Evolutionary conservation across 257 asterid genomes (phyloP).

Genomic region (Anisodus acutangulus): DNA sequence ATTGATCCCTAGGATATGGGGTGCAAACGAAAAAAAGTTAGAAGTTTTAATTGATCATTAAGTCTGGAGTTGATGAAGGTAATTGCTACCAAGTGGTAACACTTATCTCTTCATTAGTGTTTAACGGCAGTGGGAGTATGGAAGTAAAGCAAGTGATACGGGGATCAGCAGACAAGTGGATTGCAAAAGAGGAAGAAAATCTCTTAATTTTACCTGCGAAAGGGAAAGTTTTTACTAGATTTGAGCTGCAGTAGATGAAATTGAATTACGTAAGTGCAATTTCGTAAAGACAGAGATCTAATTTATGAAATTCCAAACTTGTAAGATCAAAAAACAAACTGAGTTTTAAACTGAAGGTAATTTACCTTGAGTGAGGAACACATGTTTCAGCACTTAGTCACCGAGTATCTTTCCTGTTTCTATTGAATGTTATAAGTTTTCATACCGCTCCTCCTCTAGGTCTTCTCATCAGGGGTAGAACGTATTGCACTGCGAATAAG

Average conservation of each 20-base stretch:
- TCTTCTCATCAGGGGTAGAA: not conserved
- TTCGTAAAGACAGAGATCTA: not conserved
- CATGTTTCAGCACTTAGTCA: not conserved
- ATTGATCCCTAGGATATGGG: conserved; percentile 10
- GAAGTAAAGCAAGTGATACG: not conserved
- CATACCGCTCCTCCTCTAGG: not conserved
- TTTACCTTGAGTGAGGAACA: not conserved
- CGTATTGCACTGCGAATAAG: not conserved
- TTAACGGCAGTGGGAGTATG: not conserved
- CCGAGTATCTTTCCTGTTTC: not conserved
- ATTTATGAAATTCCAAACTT: conserved; percentile 1
- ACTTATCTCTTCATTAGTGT: not conserved
- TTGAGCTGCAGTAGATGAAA: not conserved
- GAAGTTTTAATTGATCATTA: not conserved
- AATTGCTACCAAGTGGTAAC: not conserved
- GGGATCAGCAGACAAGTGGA: not conserved
- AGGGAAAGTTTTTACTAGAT: not conserved
- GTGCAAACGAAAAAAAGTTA: not conserved
- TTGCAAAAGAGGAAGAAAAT: not conserved
- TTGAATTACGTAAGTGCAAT: not conserved
- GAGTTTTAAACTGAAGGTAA: not conserved
- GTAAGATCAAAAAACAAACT: not conserved
- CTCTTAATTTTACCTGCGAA: not conserved
- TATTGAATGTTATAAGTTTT: not conserved
- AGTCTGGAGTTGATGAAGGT: conserved; percentile 5